Conservation (phyloP, 2,329 filamentous ascomycete genomes). For the Colletotrichum sidae region DNA sequence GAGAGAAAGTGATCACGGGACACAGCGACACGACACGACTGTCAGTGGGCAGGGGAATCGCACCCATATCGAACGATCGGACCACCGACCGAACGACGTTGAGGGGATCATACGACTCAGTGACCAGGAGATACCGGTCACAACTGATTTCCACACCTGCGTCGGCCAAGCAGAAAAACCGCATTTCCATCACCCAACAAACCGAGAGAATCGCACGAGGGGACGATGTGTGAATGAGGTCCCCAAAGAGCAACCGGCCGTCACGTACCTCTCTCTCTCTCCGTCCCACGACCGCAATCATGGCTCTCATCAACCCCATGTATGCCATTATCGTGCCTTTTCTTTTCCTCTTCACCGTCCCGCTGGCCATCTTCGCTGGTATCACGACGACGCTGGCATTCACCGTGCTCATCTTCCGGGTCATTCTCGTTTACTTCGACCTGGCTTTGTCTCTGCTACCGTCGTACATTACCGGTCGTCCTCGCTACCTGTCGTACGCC, state of each 20-base stretch:
- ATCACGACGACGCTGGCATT: constrained; percentile 73
- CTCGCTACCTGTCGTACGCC: constrained; percentile 44
- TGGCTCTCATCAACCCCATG: constrained; percentile 66
- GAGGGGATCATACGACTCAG: constrained; percentile 34
- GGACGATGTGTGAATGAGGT: constrained; percentile 23
- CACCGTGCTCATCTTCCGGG: constrained; percentile 69
- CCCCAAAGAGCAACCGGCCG: constrained; percentile 9
- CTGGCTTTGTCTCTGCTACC: constrained; percentile 68
- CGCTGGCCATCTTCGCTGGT: constrained; percentile 71
- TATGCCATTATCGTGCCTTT: constrained; percentile 71
- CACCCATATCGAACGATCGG: constrained; percentile 35
- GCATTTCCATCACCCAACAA: not conserved
- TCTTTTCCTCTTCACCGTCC: constrained; percentile 71
- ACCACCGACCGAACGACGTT: constrained; percentile 34
- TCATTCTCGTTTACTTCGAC: constrained; percentile 72
- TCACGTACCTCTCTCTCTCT: not conserved
- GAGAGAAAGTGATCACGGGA: constrained; percentile 14
- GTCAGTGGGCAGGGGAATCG: constrained; percentile 25
- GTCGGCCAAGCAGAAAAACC: constrained; percentile 19
- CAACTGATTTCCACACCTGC: constrained; percentile 12
- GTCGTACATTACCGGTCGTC: constrained; percentile 61
- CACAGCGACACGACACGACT: constrained; percentile 7
- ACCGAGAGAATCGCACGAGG: constrained; percentile 1
- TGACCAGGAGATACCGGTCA: constrained; percentile 26
- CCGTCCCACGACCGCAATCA: constrained; percentile 43